Percentiles rank a stretch among this genome's conserved stretches.
phyloP scores from a whole-genome alignment of 805 yeast genomes.

The Yamadazyma sp. region DNA sequence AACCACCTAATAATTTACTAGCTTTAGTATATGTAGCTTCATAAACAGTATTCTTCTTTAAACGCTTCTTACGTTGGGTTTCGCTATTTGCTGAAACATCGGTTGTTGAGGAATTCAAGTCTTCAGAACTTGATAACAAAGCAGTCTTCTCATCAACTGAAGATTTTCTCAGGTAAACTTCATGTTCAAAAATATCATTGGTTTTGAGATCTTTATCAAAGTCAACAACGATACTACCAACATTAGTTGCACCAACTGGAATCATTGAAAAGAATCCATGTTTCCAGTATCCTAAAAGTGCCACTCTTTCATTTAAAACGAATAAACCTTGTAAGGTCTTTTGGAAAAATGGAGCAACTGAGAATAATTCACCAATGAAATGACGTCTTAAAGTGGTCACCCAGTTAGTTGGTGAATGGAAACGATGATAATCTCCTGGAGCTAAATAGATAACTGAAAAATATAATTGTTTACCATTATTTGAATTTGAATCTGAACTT shows the following conservation, averaged over 20 bases:
- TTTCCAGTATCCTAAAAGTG: constrained; percentile 92
- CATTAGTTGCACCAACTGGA: constrained; percentile 99
- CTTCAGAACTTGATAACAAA: constrained; percentile 16
- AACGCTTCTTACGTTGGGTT: constrained; percentile 25
- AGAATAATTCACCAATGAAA: constrained; percentile 90
- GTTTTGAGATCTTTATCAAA: constrained; percentile 90
- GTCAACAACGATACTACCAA: constrained; percentile 88
- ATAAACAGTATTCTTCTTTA: constrained; percentile 77
- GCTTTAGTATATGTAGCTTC: constrained; percentile 91
- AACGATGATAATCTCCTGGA: constrained; percentile 97
- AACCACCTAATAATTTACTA: constrained; percentile 72
- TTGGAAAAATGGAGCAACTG: constrained; percentile 97
- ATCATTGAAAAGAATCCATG: constrained; percentile 98
- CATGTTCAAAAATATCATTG: constrained; percentile 64
- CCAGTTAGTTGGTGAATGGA: constrained; percentile 96
- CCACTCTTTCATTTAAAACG: constrained; percentile 91
- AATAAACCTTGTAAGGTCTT: constrained; percentile 80
- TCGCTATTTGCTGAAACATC: constrained; percentile 3
- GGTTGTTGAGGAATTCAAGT: neutral
- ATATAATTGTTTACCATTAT: constrained; percentile 53
- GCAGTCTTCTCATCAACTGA: constrained; percentile 28
- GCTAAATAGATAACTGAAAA: constrained; percentile 93
- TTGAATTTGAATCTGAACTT: constrained; percentile 26
- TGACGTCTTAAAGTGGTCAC: constrained; percentile 91
- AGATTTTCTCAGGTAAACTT: constrained; percentile 23